phyloP scores from a whole-genome alignment of 163 green algal genomes.

The Chlorella variabilis region DNA sequence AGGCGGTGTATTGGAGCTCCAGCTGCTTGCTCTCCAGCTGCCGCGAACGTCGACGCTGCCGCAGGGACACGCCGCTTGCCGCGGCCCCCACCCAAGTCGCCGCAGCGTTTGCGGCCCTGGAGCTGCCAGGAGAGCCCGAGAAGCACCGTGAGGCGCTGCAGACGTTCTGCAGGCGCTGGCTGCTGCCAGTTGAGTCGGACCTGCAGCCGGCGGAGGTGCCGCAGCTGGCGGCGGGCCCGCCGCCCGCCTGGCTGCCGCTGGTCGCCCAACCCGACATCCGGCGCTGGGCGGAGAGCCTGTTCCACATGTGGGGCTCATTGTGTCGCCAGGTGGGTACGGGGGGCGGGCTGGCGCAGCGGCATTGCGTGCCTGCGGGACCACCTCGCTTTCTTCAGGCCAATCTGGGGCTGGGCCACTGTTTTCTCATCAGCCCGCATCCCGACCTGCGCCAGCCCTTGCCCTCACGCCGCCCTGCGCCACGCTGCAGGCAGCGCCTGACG shows the following conservation, averaged over 20 bases:
- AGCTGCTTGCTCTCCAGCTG: background rate
- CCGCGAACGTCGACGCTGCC: too few relatives aligned
- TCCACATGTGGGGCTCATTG: constrained; percentile 43
- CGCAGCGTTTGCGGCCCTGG: constrained; percentile 38
- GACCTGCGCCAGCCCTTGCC: too few relatives aligned
- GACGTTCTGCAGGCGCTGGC: constrained; percentile 45
- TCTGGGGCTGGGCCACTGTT: too few relatives aligned
- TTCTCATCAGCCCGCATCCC: too few relatives aligned
- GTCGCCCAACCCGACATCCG: constrained; percentile 30
- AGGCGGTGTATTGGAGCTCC: too few relatives aligned
- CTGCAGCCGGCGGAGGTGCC: constrained; percentile 18
- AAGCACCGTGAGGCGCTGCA: constrained; percentile 8
- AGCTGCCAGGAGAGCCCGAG: background rate
- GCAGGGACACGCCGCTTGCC: constrained; percentile 56
- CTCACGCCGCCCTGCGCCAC: too few relatives aligned
- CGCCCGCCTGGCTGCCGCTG: constrained; percentile 45
- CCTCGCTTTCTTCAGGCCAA: too few relatives aligned
- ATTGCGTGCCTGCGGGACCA: too few relatives aligned
- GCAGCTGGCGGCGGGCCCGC: background rate
- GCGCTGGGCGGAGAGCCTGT: constrained; percentile 40
- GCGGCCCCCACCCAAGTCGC: constrained; percentile 3
- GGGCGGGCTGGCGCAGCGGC: too few relatives aligned
- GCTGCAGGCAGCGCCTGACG: constrained; percentile 36
- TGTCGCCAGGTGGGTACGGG: constrained; percentile 20
- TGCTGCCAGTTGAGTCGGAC: constrained; percentile 46